Percentiles rank a stretch among this genome's conserved stretches.
phyloP scores from a whole-genome alignment of 2,329 filamentous ascomycete genomes.

The Pyrenophora seminiperda region DNA sequence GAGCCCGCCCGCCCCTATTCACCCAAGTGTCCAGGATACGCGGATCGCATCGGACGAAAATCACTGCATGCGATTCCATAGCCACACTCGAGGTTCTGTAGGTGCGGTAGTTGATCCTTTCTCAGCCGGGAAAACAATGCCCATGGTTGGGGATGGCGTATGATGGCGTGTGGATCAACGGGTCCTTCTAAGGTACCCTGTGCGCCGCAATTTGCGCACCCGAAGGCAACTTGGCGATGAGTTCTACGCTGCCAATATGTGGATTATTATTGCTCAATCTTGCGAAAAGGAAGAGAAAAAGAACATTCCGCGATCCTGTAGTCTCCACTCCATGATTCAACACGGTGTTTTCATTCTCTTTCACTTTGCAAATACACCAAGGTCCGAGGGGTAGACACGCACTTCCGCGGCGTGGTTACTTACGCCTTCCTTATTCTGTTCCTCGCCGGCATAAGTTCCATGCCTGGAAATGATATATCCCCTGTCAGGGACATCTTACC shows the following conservation, averaged over 20 bases:
- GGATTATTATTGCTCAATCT: too few relatives aligned
- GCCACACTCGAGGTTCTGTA: conserved; percentile 10
- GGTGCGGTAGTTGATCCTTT: conserved; percentile 17
- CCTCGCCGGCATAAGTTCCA: not conserved
- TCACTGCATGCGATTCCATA: conserved; percentile 4
- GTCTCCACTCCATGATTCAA: too few relatives aligned
- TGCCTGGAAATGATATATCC: not conserved
- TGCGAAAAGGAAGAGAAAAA: too few relatives aligned
- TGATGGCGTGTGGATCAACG: conserved; percentile 8
- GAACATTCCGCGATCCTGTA: too few relatives aligned
- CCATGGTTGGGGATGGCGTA: conserved; percentile 1
- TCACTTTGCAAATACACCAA: too few relatives aligned
- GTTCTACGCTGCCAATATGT: not conserved
- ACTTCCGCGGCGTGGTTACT: not conserved
- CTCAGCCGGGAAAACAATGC: conserved; percentile 12
- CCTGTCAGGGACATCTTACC: conserved; percentile 7
- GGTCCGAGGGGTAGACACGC: not conserved
- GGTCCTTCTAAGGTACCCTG: conserved; percentile 1
- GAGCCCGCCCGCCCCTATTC: conserved; percentile 5
- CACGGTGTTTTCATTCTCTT: too few relatives aligned
- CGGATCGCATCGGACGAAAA: conserved; percentile 4
- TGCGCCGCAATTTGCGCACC: conserved; percentile 6
- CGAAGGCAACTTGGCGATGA: not conserved
- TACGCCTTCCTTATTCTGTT: conserved; percentile 8
- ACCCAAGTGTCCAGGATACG: not conserved